phyloP scores from a whole-genome alignment of 345 rosid genomes.

The Citrus trifoliata region DNA sequence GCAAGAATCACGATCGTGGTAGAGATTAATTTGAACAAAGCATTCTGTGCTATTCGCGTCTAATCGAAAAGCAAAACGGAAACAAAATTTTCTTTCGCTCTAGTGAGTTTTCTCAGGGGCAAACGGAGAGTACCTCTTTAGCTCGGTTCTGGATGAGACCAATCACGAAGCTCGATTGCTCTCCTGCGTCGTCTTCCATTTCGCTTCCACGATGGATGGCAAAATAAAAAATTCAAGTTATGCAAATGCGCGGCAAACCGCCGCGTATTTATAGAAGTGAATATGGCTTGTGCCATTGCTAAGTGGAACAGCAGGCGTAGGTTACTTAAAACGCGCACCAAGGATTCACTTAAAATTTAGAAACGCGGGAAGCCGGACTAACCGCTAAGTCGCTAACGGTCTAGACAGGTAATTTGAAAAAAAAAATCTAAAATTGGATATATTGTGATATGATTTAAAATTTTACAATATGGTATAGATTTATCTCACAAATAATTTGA shows the following conservation, averaged over 20 bases:
- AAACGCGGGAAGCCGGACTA: background rate
- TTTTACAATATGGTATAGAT: too few species aligned
- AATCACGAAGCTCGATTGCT: slow-evolving; percentile 74
- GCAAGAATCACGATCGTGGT: background rate
- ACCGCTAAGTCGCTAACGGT: too few species aligned
- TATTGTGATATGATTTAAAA: too few species aligned
- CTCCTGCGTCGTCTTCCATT: slow-evolving; percentile 89
- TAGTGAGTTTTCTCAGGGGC: slow-evolving; percentile 24
- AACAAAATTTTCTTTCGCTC: background rate
- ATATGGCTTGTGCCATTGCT: background rate
- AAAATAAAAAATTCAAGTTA: background rate
- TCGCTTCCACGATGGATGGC: background rate
- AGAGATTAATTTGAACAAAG: background rate
- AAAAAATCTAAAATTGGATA: too few species aligned
- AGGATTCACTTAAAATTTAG: background rate
- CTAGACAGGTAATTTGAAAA: too few species aligned
- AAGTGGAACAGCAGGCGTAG: background rate
- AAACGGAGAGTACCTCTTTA: slow-evolving; percentile 68
- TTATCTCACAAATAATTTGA: too few species aligned
- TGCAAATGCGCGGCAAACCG: slow-evolving; percentile 30
- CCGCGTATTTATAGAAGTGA: background rate
- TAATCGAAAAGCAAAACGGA: background rate
- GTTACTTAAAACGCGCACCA: background rate
- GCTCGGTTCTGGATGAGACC: slow-evolving; percentile 92
- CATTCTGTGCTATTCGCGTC: background rate